Evolutionary conservation across 1,284 basidiomycete species (phyloP).

Genomic region (Microbotryomycetes sp.): DNA sequence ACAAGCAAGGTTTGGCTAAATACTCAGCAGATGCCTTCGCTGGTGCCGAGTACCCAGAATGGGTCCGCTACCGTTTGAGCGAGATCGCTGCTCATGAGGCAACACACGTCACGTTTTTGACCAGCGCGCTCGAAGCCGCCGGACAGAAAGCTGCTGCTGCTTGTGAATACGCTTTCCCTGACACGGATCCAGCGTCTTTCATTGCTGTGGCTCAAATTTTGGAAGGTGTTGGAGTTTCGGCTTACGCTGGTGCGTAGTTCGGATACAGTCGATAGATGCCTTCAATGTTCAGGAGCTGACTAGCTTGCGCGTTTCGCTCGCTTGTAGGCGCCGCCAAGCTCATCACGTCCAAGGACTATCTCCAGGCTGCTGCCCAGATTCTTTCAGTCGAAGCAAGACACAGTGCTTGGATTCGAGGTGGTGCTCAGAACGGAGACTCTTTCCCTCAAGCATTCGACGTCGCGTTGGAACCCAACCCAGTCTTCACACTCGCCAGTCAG

Average conservation of each 20-base stretch:
- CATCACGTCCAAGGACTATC: neutral
- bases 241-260: conserved; percentile 56
- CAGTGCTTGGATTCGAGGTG: conserved; percentile 14
- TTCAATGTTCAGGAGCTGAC: too few species aligned
- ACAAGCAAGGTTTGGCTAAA: conserved; percentile 47
- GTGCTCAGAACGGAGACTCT: conserved; percentile 8
- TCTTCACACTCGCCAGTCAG: conserved; percentile 44
- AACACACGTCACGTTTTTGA: conserved; percentile 50
- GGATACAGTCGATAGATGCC: too few species aligned
- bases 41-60: conserved; percentile 51
- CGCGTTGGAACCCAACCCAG: conserved; percentile 42
- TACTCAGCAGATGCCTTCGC: conserved; percentile 52
- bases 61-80: conserved; percentile 44
- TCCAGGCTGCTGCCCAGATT: neutral
- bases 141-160: conserved; percentile 51
- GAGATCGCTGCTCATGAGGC: conserved; percentile 58
- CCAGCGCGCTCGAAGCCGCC: conserved; percentile 46
- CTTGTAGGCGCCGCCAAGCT: neutral
- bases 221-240: conserved; percentile 53
- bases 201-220: conserved; percentile 52
- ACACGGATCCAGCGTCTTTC: conserved; percentile 52
- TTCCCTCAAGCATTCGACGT: conserved; percentile 48
- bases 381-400: conserved; percentile 1
- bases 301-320: too few species aligned
- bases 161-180: conserved; percentile 56